Evolutionary conservation across 805 yeast species (phyloP), one percentile per base, ranked within the genome.

Genomic region (Zygotorulaspora chibaensis): DNA sequence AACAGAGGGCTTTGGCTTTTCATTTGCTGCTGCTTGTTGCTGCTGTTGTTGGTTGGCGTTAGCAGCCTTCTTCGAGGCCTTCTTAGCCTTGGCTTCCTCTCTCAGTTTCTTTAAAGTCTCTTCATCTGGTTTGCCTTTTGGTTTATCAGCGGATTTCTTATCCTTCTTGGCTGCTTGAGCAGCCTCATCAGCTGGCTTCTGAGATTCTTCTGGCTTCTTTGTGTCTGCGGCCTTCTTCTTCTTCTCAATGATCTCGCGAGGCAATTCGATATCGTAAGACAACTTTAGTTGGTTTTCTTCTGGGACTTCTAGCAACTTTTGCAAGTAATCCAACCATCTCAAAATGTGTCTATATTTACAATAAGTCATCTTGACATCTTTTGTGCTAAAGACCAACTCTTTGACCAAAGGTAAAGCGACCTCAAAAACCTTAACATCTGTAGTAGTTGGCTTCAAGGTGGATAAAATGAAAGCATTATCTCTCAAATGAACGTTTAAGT

Each of bases 251-350:
- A 83, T 65, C 70, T 87, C 95, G 58, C 86, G 82, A 55, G 96
- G 87, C 40, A 87, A 71, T 52, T 74, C 81, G 36, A 80, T 70
- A 55, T 80, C 77, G 54, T 71, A 69, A 61, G 87, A 80, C 39
- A 90, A 65, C 51, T 86, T 62, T 57, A 79, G 73, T 41, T 78
- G 76, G n/a, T 66, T 74, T 48, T 69, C 75, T 42, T 79, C 74
- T 28, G 83, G 77, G 12, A 74, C 74, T 40, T 76, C 73, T 53
- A 80, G 66, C 28, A 81, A 70, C 60, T 82, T 79, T 71, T 93
- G 98, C 48, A 93, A 69, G 56, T 87, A 77, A 59, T 90, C 97
- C 18, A 80, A 79, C 98, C 98, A 93, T 76, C 99, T 84, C 50
- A 88, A 69, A 48, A 91, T 74, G 68, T 91, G 97, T 76, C 97